Evolutionary conservation across 208 protist species (phyloP), one percentile per base, ranked within the genome.

Genomic region (Porcisia deanei): DNA sequence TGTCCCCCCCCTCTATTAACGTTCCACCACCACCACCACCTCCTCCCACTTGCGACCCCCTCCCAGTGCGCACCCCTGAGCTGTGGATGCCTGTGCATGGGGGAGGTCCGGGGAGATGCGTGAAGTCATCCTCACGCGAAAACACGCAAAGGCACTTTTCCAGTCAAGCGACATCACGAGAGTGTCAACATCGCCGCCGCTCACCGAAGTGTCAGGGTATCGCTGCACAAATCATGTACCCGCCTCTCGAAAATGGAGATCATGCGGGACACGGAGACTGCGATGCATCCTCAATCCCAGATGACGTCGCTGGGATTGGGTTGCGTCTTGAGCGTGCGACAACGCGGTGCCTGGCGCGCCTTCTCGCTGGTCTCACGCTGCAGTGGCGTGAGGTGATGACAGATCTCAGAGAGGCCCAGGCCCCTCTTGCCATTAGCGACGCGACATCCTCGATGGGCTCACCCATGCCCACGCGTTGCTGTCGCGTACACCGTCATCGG

Each of bases 351-450:
- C 64, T 81, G 4, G 70, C 77, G 7, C 77, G 71, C 30, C 71
- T 81, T 3, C 57, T 81, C 30, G 77, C 71, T 18, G 77, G 77
- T n/a, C 54, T 81, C 22, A 81, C 71, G 45, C 37, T 81, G 34
- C 64, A 76, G 66, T 81, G 77, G 77, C 65, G 57, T 10, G 37
- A 73, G 34, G 77, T 81, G 12, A 68, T 81, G 65, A 45, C 43
- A 39, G 70, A 76, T n/a, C 77, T 81, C 30, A 41, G 52, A 2
- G 22, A 49, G 9, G 54, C 16, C 5, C n/a, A 57, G n/a, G 47
- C 54, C 3, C 47, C 66, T 10, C 2, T 71, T 10, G n/a, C 1
- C 25, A 52, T 43, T n/a, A 57, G 16, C 3, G 66, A 52, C 30
- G 66, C 63, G 47, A 52, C 47, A 18, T 12, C 39, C 6, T 3